Evolutionary conservation across 208 protist species (phyloP).

Genomic region (Porcisia hertigi): DNA sequence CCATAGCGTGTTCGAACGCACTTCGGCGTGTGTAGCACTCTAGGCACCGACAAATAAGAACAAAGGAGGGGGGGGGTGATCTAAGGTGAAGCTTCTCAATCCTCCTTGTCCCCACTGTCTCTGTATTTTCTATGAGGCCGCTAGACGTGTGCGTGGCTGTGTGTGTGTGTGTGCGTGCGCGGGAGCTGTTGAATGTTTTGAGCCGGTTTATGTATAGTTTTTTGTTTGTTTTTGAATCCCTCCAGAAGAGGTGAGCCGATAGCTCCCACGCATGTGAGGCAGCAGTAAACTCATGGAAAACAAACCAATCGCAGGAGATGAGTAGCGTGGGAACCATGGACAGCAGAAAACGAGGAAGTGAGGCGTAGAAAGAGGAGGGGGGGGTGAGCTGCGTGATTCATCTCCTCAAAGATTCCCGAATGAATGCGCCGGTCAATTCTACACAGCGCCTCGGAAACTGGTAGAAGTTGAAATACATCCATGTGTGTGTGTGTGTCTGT

Average conservation of each 20-base stretch:
- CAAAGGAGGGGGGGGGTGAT: slow-evolving; percentile 1
- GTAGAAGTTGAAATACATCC: too few species aligned
- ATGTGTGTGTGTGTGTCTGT: too few species aligned
- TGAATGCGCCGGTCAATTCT: too few species aligned
- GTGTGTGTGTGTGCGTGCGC: not conserved
- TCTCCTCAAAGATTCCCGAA: not conserved
- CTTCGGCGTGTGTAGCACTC: not conserved
- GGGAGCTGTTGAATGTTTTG: too few species aligned
- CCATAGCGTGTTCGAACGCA: slow-evolving; percentile 3
- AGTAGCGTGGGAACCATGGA: not conserved
- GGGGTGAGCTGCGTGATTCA: not conserved
- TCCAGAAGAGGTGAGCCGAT: not conserved
- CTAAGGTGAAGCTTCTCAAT: not conserved
- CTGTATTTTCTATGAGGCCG: not conserved
- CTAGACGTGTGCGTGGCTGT: not conserved
- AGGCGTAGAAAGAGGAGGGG: not conserved
- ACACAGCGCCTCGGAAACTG: too few species aligned
- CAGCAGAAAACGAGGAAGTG: not conserved
- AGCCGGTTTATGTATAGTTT: too few species aligned
- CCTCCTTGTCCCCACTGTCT: not conserved
- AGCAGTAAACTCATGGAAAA: not conserved
- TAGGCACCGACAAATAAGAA: not conserved
- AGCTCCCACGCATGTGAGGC: not conserved
- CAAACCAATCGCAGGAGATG: not conserved
- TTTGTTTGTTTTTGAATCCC: too few species aligned